Evolutionary conservation across 495 filamentous ascomycete genomes (phyloP), one percentile per base, ranked within the genome.

Genomic region (Talaromyces nanjingensis): DNA sequence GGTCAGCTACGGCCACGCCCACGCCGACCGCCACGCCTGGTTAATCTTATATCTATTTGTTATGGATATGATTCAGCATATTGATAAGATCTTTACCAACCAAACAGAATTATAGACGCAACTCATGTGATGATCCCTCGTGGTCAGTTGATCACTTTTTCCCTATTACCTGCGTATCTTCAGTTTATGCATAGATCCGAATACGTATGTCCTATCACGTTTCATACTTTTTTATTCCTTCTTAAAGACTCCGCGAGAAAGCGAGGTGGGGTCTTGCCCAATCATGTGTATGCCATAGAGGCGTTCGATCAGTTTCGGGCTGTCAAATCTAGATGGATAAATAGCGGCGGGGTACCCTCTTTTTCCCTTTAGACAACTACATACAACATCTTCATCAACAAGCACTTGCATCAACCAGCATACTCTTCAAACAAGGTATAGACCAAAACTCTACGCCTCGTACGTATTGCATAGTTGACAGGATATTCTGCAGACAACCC

Each of bases 11-110:
- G 31, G 75, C 71, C n/a, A 81, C 77, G 7, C 79, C 76, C 0
- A 74, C 74, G 34, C 74, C 78, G 16, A 75, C 77, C 14, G 71
- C 75, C 22, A 78, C 77, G 22, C 79, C 79, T 3, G 79, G 74
- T 33, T 56, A 20, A 56, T 27, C 6, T 18, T 20, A 49, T 49
- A 20, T 49, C 45, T 20, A 49, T 18, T 49, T 49, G 45, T 20
- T 8, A 49, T 7, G 3, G n/a, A 12, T 20, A 49, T 18, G n/a
- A 49, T 49, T 49, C 18, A 49, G 45, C 14, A 16, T 4, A 16
- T 9, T 42, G 45, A 49, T 20, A 18, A 49, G 16, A 49, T 20
- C 5, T 7, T 18, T 49, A 8, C 8, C n/a, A 49, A 49, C 45
- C 45, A 49, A 49, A 49, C 45, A 20, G 8, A 49, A 49, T 20